phyloP scores from a whole-genome alignment of 2,329 filamentous ascomycete genomes.

The Penicillium sclerotigenum region DNA sequence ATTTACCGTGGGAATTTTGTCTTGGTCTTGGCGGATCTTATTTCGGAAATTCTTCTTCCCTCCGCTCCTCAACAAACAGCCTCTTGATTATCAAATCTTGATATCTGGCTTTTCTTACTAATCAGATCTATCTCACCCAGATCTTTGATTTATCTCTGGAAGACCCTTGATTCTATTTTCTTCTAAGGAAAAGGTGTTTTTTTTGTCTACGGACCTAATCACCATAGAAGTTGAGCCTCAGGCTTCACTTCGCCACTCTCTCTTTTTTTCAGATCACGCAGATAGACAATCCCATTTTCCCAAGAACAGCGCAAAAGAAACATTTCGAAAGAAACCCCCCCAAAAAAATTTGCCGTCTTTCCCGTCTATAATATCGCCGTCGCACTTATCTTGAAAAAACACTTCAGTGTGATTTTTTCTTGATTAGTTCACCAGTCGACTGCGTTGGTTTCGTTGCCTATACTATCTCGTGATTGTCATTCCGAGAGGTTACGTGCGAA shows the following conservation, averaged over 20 bases:
- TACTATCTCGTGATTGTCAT: slow-evolving; percentile 9
- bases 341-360: slow-evolving; percentile 17
- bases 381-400: slow-evolving; percentile 29
- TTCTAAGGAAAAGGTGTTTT: slow-evolving; percentile 5
- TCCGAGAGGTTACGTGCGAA: slow-evolving; percentile 13
- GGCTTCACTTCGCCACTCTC: slow-evolving; percentile 24
- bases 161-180: slow-evolving; percentile 6
- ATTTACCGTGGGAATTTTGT: slow-evolving; percentile 30
- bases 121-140: slow-evolving; percentile 13
- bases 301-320: slow-evolving; percentile 14
- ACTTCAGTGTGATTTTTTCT: slow-evolving; percentile 40
- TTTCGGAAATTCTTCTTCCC: slow-evolving; percentile 36
- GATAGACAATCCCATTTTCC: slow-evolving; percentile 26
- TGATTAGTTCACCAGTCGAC: slow-evolving; percentile 11
- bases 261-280: slow-evolving; percentile 26
- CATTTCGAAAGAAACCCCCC: slow-evolving; percentile 8
- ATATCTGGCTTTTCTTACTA: slow-evolving; percentile 22
- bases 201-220: slow-evolving; percentile 3
- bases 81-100: slow-evolving; percentile 4
- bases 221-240: slow-evolving; percentile 6
- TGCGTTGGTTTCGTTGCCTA: slow-evolving; percentile 9
- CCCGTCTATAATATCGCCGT: slow-evolving; percentile 12
- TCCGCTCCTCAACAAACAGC: slow-evolving; percentile 16
- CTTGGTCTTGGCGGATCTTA: slow-evolving; percentile 38
- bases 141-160: slow-evolving; percentile 7